These are phyloP conservation scores for Podila horticola DNA, from an alignment of 192 early-diverging fungal species.

Conservation along the genomic window DNA sequence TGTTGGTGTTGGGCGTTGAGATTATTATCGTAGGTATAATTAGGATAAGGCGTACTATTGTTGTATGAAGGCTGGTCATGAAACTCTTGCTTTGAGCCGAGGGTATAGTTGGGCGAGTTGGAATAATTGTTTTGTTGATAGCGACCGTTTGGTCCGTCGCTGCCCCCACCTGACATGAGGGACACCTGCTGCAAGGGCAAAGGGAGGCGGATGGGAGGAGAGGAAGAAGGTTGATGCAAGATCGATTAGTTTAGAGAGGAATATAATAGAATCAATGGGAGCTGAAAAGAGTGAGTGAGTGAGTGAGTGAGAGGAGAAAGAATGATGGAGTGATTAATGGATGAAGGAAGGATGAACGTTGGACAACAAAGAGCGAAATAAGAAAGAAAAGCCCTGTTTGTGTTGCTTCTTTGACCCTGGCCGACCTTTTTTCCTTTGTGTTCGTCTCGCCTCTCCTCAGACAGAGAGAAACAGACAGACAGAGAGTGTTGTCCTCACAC, in stretches of 20 bases:
- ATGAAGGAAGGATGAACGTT: no score
- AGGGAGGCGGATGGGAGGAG: background rate
- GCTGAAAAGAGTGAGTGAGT: no score
- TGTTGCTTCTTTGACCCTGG: no score
- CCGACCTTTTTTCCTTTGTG: no score
- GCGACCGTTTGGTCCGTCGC: background rate
- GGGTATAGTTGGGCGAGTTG: conserved; percentile 1
- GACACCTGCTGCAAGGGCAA: conserved; percentile 17
- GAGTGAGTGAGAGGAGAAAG: background rate
- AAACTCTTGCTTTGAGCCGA: background rate
- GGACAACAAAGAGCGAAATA: no score
- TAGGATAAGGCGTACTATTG: background rate
- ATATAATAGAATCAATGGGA: no score
- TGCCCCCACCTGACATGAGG: conserved; percentile 4
- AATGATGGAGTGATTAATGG: background rate
- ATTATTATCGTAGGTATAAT: background rate
- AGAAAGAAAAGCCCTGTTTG: no score
- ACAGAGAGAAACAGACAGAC: no score
- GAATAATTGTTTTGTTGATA: background rate
- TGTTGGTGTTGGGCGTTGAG: background rate
- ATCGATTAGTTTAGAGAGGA: no score
- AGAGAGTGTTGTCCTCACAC: no score
- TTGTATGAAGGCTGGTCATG: background rate
- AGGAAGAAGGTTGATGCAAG: background rate
- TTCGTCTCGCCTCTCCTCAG: no score